Evolutionary conservation across 805 yeast genomes (phyloP).

Genomic region (Cyberlindnera galapagoensis): DNA sequence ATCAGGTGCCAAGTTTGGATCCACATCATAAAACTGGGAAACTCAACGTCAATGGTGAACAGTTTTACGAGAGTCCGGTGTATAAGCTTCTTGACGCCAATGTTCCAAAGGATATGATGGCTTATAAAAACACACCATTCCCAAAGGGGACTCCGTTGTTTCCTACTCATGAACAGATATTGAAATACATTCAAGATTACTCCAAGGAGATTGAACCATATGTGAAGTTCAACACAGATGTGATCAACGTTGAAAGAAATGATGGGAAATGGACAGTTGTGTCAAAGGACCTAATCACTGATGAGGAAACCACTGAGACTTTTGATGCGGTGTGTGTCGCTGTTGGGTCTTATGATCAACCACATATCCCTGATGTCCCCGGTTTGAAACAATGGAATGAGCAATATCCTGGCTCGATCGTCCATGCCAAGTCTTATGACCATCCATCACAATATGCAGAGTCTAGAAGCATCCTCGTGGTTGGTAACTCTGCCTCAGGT

Average conservation of each 20-base stretch:
- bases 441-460: slow-evolving; percentile 34
- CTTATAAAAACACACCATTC: slow-evolving; percentile 48
- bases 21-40: slow-evolving; percentile 21
- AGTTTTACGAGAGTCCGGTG: slow-evolving; percentile 47
- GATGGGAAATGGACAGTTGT: slow-evolving; percentile 38
- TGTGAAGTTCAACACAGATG: slow-evolving; percentile 43
- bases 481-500: slow-evolving; percentile 80
- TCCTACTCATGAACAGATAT: slow-evolving; percentile 56
- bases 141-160: slow-evolving; percentile 41
- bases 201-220: slow-evolving; percentile 33
- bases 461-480: slow-evolving; percentile 44
- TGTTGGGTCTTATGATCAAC: slow-evolving; percentile 58
- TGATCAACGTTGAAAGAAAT: slow-evolving; percentile 31
- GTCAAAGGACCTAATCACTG: slow-evolving; percentile 26
- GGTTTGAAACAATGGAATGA: slow-evolving; percentile 46
- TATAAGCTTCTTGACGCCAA: slow-evolving; percentile 68
- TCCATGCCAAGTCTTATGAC: slow-evolving; percentile 55
- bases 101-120: slow-evolving; percentile 61
- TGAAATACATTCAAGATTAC: slow-evolving; percentile 53
- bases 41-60: slow-evolving; percentile 17
- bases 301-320: slow-evolving; percentile 21
- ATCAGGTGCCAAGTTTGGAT: slow-evolving; percentile 26
- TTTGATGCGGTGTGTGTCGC: slow-evolving; percentile 62
- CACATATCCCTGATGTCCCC: slow-evolving; percentile 47
- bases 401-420: slow-evolving; percentile 38